phyloP scores from a whole-genome alignment of 441 rosid genomes.

The Gossypium davidsonii region DNA sequence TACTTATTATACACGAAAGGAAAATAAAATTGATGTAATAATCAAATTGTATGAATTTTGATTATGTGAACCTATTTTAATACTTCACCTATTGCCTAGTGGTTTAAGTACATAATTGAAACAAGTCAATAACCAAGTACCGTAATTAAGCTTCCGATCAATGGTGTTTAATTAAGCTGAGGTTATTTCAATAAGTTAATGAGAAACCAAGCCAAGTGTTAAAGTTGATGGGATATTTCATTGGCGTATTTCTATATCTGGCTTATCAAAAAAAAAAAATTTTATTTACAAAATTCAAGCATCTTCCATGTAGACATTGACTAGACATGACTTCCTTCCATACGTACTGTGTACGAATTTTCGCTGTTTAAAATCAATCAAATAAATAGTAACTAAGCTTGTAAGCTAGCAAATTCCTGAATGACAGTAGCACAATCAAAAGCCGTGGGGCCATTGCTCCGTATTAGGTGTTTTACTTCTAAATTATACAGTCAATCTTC shows the following conservation, averaged over 20 bases:
- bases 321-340: neutral
- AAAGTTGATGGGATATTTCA: constrained; percentile 24
- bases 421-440: neutral
- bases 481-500: neutral
- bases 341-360: neutral
- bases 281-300: constrained; percentile 1
- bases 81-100: no score
- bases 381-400: neutral
- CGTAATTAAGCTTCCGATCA: no score
- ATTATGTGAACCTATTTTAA: no score
- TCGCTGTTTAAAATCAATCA: constrained; percentile 20
- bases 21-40: no score
- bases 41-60: no score
- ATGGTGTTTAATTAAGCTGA: no score
- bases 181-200: no score
- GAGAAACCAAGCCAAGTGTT: neutral
- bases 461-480: neutral
- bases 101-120: no score
- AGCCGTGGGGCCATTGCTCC: neutral
- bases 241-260: neutral
- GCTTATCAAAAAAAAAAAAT: no score
- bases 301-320: constrained; percentile 12
- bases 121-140: no score
- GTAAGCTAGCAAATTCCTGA: neutral
- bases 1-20: no score